Evolutionary conservation across 768 basidiomycete species (phyloP).

Genomic region (Trametes sanguinea): DNA sequence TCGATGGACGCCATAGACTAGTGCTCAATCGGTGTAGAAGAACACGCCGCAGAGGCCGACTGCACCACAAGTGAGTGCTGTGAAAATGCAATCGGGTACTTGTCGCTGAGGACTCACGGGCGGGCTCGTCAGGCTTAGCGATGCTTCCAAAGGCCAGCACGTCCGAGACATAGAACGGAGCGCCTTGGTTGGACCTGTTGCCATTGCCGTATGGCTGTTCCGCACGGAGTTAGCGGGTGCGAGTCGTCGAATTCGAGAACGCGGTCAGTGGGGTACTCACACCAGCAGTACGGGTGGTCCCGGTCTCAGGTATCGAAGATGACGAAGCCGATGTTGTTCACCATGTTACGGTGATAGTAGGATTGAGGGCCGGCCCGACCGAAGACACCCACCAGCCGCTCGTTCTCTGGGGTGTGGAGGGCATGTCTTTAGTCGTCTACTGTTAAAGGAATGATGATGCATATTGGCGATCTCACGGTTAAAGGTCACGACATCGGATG

Average conservation of each 20-base stretch:
- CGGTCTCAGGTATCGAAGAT: constrained; percentile 7
- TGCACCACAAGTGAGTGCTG: neutral
- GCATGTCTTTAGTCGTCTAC: neutral
- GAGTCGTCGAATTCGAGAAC: no score
- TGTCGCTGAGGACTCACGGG: no score
- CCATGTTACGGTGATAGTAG: constrained; percentile 9
- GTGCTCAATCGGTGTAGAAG: neutral
- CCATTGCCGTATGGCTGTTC: neutral
- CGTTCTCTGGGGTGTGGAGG: neutral
- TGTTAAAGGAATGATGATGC: neutral
- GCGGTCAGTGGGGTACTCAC: neutral
- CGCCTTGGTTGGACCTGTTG: neutral
- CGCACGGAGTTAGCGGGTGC: no score
- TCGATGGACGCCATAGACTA: no score
- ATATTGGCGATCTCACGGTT: neutral
- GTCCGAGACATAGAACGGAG: neutral
- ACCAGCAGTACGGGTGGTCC: neutral
- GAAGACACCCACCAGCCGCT: constrained; percentile 1
- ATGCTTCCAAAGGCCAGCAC: neutral
- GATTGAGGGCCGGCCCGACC: constrained; percentile 11
- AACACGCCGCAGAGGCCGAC: constrained; percentile 3
- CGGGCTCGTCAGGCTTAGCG: neutral
- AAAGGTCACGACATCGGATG: neutral
- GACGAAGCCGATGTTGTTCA: constrained; percentile 12
- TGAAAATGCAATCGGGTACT: no score